A percentile compares a stretch with the other conserved stretches of the same genome.
phyloP scores from a whole-genome alignment of 106 monocot species.

The Acanthochlamys bracteata region DNA sequence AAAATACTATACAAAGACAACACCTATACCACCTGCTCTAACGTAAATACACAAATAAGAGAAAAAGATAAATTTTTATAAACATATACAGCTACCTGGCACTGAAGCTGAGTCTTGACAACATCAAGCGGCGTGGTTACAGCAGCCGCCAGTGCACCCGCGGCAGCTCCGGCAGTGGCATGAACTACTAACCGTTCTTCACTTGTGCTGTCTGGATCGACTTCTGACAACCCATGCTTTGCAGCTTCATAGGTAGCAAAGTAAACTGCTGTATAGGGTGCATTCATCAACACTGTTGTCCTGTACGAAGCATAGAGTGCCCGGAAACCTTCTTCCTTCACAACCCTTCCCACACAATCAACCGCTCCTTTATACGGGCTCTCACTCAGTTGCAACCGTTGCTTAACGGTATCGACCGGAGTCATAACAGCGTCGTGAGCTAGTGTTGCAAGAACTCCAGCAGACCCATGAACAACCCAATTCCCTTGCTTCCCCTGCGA shows the following conservation, averaged over 20 bases:
- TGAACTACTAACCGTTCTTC: slow-evolving; percentile 66
- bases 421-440: slow-evolving; percentile 88
- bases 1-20: no score
- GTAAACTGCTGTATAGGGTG: slow-evolving; percentile 87
- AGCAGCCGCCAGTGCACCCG: slow-evolving; percentile 69
- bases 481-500: slow-evolving; percentile 31
- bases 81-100: slow-evolving; percentile 47
- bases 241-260: slow-evolving; percentile 93
- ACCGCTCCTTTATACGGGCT: slow-evolving; percentile 77
- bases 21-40: no score
- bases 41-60: no score
- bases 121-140: slow-evolving; percentile 91
- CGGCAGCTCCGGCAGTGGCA: slow-evolving; percentile 81
- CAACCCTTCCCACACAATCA: slow-evolving; percentile 61
- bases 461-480: slow-evolving; percentile 49
- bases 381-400: slow-evolving; percentile 71
- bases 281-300: slow-evolving; percentile 96
- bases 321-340: slow-evolving; percentile 65
- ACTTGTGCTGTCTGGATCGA: slow-evolving; percentile 27
- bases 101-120: slow-evolving; percentile 92
- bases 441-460: slow-evolving; percentile 75
- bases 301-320: slow-evolving; percentile 76
- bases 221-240: slow-evolving; percentile 51
- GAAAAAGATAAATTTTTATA: no score
- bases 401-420: slow-evolving; percentile 97